Percentiles rank a stretch among this genome's conserved stretches.
phyloP scores from a whole-genome alignment of 163 green algal species.

The Prototheca wickerhamii region DNA sequence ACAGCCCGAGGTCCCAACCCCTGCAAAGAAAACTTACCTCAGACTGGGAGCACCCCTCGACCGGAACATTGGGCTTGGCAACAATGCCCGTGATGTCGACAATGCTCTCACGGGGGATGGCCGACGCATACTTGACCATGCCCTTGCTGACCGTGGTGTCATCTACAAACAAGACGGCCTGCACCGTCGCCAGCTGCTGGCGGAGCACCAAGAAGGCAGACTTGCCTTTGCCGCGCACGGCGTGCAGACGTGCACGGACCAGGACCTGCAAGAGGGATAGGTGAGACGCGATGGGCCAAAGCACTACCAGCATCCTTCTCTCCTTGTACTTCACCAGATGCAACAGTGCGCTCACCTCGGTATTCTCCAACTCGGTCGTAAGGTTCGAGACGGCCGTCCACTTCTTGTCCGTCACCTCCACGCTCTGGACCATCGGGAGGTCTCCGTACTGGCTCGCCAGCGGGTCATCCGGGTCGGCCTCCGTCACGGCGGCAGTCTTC shows the following conservation, averaged over 20 bases:
- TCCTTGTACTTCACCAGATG: too few relatives aligned
- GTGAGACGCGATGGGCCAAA: neutral
- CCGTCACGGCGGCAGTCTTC: slow-evolving; percentile 51
- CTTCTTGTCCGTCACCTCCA: slow-evolving; percentile 27
- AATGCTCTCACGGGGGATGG: slow-evolving; percentile 83
- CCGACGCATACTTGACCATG: slow-evolving; percentile 95
- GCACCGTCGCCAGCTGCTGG: slow-evolving; percentile 73
- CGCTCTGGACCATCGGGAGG: slow-evolving; percentile 69
- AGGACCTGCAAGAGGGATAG: slow-evolving; percentile 45
- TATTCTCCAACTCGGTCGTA: slow-evolving; percentile 24
- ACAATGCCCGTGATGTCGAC: slow-evolving; percentile 78
- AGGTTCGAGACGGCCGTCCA: slow-evolving; percentile 53
- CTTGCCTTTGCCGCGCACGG: slow-evolving; percentile 91
- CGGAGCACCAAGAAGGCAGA: slow-evolving; percentile 90
- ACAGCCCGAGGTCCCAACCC: too few relatives aligned
- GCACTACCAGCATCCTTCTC: too few relatives aligned
- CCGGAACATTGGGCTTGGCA: slow-evolving; percentile 30
- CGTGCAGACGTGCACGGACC: slow-evolving; percentile 75
- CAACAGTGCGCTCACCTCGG: slow-evolving; percentile 28
- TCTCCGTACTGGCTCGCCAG: slow-evolving; percentile 85
- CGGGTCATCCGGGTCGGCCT: slow-evolving; percentile 70
- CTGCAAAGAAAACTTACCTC: too few relatives aligned
- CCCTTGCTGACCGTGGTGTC: slow-evolving; percentile 77
- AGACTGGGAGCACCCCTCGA: slow-evolving; percentile 67
- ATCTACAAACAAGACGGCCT: slow-evolving; percentile 73